A percentile compares a stretch with the other conserved stretches of the same genome.
These are phyloP conservation scores for Alectoria sarmentosa DNA, from an alignment of 495 filamentous ascomycete species.

Conservation along the genomic window DNA sequence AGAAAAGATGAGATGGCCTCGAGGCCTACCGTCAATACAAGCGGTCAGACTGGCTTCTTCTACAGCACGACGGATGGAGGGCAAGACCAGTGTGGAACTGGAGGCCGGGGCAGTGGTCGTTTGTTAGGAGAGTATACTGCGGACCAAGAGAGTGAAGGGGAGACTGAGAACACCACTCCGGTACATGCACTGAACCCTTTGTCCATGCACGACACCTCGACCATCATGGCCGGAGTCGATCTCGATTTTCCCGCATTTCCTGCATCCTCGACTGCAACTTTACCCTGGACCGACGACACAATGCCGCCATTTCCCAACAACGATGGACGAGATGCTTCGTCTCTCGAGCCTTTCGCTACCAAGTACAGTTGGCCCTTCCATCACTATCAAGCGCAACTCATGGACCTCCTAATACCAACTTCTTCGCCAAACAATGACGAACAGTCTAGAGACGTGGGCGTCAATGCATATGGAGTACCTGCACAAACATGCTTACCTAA, in stretches of 20 bases:
- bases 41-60: not conserved
- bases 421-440: not conserved
- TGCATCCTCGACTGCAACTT: conserved; percentile 1
- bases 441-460: not conserved
- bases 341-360: conserved; percentile 1
- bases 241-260: not conserved
- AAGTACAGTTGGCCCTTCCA: conserved; percentile 12
- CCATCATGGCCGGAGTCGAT: not conserved
- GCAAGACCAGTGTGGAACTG: not conserved
- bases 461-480: not conserved
- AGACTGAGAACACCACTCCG: not conserved
- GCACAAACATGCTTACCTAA: not conserved
- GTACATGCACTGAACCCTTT: not conserved
- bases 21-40: conserved; percentile 1
- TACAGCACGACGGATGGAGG: not conserved
- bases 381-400: conserved; percentile 1
- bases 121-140: not conserved
- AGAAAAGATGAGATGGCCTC: conserved; percentile 1
- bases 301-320: not conserved
- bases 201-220: not conserved
- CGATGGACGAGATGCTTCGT: not conserved
- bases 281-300: conserved; percentile 7
- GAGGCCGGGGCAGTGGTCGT: not conserved
- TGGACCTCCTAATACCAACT: conserved; percentile 7
- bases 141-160: conserved; percentile 8